A percentile compares a stretch with the other conserved stretches of the same genome.
Conservation (phyloP, 1,284 basidiomycete genomes). For the Malassezia sp. region DNA sequence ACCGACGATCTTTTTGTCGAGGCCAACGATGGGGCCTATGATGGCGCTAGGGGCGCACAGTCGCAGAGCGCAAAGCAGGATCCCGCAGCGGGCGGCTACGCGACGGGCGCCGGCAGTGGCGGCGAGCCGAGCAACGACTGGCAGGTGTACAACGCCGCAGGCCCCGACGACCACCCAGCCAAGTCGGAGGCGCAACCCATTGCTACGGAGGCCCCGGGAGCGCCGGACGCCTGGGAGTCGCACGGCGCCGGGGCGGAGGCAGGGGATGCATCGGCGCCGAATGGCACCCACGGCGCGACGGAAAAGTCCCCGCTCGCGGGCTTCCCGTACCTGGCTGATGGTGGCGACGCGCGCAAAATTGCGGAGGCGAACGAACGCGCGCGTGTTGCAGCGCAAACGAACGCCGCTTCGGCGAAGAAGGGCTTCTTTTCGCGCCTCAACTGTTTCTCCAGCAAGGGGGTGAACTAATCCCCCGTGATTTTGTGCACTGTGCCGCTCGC, state of each 20-base stretch:
- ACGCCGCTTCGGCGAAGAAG: background rate
- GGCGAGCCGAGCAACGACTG: too few species aligned
- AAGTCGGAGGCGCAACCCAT: too few species aligned
- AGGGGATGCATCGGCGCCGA: too few species aligned
- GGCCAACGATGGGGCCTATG: background rate
- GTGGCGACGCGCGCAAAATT: background rate
- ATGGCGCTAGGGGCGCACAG: background rate
- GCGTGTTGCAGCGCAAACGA: constrained; percentile 5
- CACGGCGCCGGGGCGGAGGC: too few species aligned
- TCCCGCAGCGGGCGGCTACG: too few species aligned
- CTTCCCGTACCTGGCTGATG: constrained; percentile 8
- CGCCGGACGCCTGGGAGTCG: background rate
- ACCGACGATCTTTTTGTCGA: constrained; percentile 8
- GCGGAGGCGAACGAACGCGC: constrained; percentile 10
- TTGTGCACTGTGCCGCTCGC: too few species aligned
- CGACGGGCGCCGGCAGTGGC: too few species aligned
- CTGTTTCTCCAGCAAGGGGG: constrained; percentile 3
- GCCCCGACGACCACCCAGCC: too few species aligned
- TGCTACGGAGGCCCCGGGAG: background rate
- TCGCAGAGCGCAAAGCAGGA: too few species aligned
- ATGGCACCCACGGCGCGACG: background rate
- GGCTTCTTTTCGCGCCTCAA: constrained; percentile 11
- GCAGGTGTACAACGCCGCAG: too few species aligned
- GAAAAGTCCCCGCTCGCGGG: constrained; percentile 7
- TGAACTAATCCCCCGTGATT: too few species aligned